Evolutionary conservation across 371 early-diverging fungal genomes (phyloP).

Genomic region (Blastocladiella emersonii): DNA sequence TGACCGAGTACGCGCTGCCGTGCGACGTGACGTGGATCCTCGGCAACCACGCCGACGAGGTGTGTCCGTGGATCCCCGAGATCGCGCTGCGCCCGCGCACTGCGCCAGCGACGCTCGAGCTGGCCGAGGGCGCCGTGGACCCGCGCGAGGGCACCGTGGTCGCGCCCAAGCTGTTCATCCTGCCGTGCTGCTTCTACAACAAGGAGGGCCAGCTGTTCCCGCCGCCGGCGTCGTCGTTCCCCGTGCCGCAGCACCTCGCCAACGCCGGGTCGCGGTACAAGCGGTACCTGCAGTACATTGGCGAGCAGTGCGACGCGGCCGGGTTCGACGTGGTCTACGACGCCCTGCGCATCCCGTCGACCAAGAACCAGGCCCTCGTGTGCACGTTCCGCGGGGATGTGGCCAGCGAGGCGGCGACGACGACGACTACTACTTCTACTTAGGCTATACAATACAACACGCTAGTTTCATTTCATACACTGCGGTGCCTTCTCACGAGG

Average conservation of each 20-base stretch:
- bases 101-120: not conserved
- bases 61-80: conserved; percentile 60
- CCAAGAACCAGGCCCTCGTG: conserved; percentile 70
- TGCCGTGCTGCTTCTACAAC: conserved; percentile 6
- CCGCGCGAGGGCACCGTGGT: no score
- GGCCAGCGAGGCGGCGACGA: no score
- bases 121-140: not conserved
- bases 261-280: conserved; percentile 50
- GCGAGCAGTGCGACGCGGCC: conserved; percentile 32
- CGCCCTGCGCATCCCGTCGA: conserved; percentile 67
- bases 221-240: not conserved
- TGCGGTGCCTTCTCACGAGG: no score
- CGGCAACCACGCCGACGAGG: conserved; percentile 83
- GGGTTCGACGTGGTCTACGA: conserved; percentile 56
- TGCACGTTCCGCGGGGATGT: not conserved
- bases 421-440: no score
- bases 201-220: not conserved
- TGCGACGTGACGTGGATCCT: conserved; percentile 45
- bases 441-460: no score
- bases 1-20: not conserved
- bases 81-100: conserved; percentile 32
- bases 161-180: not conserved
- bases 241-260: conserved; percentile 2
- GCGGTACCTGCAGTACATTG: conserved; percentile 50
- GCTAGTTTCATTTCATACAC: no score